A percentile compares a stretch with the other conserved stretches of the same genome.
phyloP scores from a whole-genome alignment of 306 rosid genomes.

The Fagus sylvatica region DNA sequence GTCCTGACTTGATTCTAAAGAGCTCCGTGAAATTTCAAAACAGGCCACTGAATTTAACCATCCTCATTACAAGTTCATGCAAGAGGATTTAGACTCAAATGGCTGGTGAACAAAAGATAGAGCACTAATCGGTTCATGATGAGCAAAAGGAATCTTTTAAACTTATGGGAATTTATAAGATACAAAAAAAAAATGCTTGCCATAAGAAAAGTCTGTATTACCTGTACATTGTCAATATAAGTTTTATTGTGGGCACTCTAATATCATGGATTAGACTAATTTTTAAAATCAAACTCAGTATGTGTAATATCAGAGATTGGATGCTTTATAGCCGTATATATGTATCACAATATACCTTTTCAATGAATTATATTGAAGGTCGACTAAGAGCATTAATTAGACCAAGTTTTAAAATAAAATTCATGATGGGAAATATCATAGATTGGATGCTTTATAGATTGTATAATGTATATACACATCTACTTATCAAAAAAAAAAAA shows the following conservation, averaged over 20 bases:
- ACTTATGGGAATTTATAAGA: background rate
- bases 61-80: background rate
- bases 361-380: background rate
- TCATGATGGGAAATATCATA: background rate
- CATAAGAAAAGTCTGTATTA: background rate
- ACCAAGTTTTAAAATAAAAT: background rate
- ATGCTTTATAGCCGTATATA: background rate
- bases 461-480: background rate
- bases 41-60: background rate
- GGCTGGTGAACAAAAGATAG: background rate
- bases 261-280: background rate
- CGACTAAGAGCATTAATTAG: background rate
- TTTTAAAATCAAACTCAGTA: background rate
- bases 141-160: background rate
- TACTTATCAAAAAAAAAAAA: too few species aligned
- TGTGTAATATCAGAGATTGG: background rate
- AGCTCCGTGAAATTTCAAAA: background rate
- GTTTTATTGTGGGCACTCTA: background rate
- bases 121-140: background rate
- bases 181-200: background rate
- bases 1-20: background rate
- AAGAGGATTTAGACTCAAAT: background rate
- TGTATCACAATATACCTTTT: background rate
- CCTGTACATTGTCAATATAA: background rate
- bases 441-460: background rate